phyloP scores from a whole-genome alignment of 345 rosid genomes.

The Lumnitzera littorea region DNA sequence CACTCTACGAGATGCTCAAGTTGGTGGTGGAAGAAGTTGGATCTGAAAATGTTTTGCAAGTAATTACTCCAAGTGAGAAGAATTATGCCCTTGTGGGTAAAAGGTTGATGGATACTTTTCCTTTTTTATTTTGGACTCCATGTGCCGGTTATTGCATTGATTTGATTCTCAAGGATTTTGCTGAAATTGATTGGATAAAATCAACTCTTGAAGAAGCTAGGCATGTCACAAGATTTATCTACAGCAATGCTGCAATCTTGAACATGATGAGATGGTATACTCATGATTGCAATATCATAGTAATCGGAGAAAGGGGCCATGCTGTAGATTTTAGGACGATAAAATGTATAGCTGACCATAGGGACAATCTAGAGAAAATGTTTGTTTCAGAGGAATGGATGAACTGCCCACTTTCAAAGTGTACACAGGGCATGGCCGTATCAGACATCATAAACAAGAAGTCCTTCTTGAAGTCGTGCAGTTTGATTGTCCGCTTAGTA shows the following conservation, averaged over 20 bases:
- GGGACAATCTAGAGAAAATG: constrained; percentile 58
- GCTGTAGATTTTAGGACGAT: constrained; percentile 55
- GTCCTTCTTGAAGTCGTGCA: constrained; percentile 58
- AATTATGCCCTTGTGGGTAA: constrained; percentile 42
- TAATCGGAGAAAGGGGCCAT: constrained; percentile 37
- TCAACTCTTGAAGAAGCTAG: constrained; percentile 58
- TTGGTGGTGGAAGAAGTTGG: constrained; percentile 73
- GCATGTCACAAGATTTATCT: constrained; percentile 59
- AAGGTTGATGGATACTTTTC: constrained; percentile 48
- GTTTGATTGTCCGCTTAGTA: constrained; percentile 36
- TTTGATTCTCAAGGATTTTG: constrained; percentile 60
- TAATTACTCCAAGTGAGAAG: constrained; percentile 52
- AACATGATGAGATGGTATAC: constrained; percentile 62
- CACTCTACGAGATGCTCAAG: constrained; percentile 40
- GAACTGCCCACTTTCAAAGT: constrained; percentile 52
- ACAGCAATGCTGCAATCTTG: constrained; percentile 52
- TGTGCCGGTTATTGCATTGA: constrained; percentile 61
- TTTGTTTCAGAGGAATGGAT: constrained; percentile 72
- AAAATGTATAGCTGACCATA: constrained; percentile 40
- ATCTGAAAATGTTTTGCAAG: constrained; percentile 51
- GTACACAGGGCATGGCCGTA: constrained; percentile 52
- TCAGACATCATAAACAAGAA: constrained; percentile 40
- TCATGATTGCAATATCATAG: constrained; percentile 55
- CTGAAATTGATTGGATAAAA: constrained; percentile 48
- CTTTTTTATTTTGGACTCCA: constrained; percentile 65